phyloP scores from a whole-genome alignment of 768 basidiomycete genomes.

The Porphyrellus cyaneotinctus region DNA sequence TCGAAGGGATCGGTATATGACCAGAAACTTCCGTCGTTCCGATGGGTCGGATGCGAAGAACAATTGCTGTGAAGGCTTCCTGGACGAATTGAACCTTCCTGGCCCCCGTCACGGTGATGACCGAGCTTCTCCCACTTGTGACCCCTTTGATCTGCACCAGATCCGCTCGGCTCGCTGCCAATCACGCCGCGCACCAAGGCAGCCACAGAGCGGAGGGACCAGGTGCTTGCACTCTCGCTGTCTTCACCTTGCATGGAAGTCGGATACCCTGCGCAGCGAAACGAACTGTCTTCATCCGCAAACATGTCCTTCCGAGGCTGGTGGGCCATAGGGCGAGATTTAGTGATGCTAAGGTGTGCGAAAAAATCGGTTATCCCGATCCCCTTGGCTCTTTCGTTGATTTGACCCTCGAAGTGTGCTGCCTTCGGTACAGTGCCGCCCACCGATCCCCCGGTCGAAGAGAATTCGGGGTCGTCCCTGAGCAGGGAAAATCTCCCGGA shows the following conservation, averaged over 20 bases:
- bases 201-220: slow-evolving; percentile 48
- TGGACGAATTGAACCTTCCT: slow-evolving; percentile 22
- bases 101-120: slow-evolving; percentile 9
- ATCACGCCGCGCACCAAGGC: slow-evolving; percentile 27
- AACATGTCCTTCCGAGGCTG: slow-evolving; percentile 63
- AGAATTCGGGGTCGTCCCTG: slow-evolving; percentile 17
- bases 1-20: slow-evolving; percentile 47
- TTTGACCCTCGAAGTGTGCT: not conserved
- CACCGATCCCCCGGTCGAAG: slow-evolving; percentile 6
- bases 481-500: slow-evolving; percentile 18
- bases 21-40: slow-evolving; percentile 19
- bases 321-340: not conserved
- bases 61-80: slow-evolving; percentile 7
- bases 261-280: slow-evolving; percentile 27
- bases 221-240: slow-evolving; percentile 42
- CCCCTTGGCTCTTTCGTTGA: not conserved
- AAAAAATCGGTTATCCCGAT: slow-evolving; percentile 17
- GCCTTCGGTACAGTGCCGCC: slow-evolving; percentile 6
- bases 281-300: slow-evolving; percentile 69
- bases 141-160: slow-evolving; percentile 14
- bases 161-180: slow-evolving; percentile 27
- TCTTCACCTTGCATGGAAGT: slow-evolving; percentile 33
- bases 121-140: slow-evolving; percentile 20
- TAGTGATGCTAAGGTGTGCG: slow-evolving; percentile 22
- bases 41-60: slow-evolving; percentile 8